Evolutionary conservation across 306 rosid genomes (phyloP).

Genomic region (Glycine latifolia): DNA sequence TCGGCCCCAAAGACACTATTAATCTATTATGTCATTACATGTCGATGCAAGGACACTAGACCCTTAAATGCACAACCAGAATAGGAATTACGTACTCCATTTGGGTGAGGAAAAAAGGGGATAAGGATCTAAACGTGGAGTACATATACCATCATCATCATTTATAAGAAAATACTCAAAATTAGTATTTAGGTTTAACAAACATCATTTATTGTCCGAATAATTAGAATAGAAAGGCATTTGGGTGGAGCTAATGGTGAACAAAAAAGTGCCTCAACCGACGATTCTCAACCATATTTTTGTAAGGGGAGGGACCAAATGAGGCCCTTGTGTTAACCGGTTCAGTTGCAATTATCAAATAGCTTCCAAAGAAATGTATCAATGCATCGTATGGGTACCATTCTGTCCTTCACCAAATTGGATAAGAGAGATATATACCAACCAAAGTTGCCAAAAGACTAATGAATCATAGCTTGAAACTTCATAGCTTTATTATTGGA

Average conservation of each 20-base stretch:
- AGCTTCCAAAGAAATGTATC: constrained; percentile 21
- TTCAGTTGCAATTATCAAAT: constrained; percentile 45
- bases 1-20: not conserved
- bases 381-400: not conserved
- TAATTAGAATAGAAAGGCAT: constrained; percentile 37
- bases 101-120: too few relatives aligned
- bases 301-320: constrained; percentile 28
- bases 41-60: not conserved
- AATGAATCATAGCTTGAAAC: constrained; percentile 45
- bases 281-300: constrained; percentile 47
- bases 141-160: constrained; percentile 19
- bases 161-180: constrained; percentile 8
- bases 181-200: constrained; percentile 28
- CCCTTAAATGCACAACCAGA: constrained; percentile 15
- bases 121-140: constrained; percentile 29
- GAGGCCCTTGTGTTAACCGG: constrained; percentile 48
- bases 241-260: constrained; percentile 34
- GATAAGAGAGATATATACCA: constrained; percentile 15
- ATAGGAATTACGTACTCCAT: too few relatives aligned
- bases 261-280: constrained; percentile 41
- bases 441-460: constrained; percentile 13
- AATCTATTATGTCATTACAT: not conserved
- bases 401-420: constrained; percentile 42
- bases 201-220: constrained; percentile 35
- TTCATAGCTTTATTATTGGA: not conserved